Percentiles rank a stretch among this genome's conserved stretches.
These are phyloP conservation scores for Pisolithus tinctorius DNA, from an alignment of 768 basidiomycete species.

Conservation along the genomic window DNA sequence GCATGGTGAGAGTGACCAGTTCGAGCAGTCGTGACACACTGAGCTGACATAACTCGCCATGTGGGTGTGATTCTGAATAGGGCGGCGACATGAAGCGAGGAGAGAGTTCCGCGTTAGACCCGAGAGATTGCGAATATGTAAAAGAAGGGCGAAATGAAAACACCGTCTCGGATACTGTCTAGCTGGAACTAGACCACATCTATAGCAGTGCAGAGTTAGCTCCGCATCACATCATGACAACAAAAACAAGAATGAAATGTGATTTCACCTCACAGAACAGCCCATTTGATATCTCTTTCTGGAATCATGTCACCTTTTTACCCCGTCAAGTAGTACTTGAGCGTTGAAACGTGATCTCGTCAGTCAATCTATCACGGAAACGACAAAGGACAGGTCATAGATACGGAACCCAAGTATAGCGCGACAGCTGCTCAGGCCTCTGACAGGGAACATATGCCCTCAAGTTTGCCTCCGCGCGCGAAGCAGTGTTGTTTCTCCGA, in stretches of 20 bases:
- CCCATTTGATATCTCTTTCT: conserved; percentile 27
- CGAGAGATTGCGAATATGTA: conserved; percentile 25
- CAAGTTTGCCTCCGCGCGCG: not conserved
- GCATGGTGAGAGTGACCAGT: conserved; percentile 14
- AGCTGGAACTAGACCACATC: conserved; percentile 13
- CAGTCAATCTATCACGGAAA: not conserved
- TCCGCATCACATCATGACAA: conserved; percentile 24
- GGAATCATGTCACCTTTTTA: conserved; percentile 12
- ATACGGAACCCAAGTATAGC: not conserved
- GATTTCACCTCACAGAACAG: conserved; percentile 23
- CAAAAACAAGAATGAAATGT: conserved; percentile 19
- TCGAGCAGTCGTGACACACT: conserved; percentile 10
- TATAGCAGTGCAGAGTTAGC: conserved; percentile 18
- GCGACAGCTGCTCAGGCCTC: not conserved
- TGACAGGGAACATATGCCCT: no score
- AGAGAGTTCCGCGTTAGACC: conserved; percentile 27
- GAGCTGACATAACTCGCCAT: conserved; percentile 9
- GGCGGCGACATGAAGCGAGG: conserved; percentile 19
- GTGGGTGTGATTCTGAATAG: conserved; percentile 13
- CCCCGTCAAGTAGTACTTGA: not conserved
- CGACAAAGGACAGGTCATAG: not conserved
- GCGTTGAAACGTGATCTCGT: conserved; percentile 15
- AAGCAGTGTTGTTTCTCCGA: not conserved
- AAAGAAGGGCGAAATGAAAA: conserved; percentile 20
- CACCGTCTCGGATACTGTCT: conserved; percentile 18